A percentile compares a stretch with the other conserved stretches of the same genome.
phyloP scores from a whole-genome alignment of 495 filamentous ascomycete genomes.

The Trypethelium eluteriae region DNA sequence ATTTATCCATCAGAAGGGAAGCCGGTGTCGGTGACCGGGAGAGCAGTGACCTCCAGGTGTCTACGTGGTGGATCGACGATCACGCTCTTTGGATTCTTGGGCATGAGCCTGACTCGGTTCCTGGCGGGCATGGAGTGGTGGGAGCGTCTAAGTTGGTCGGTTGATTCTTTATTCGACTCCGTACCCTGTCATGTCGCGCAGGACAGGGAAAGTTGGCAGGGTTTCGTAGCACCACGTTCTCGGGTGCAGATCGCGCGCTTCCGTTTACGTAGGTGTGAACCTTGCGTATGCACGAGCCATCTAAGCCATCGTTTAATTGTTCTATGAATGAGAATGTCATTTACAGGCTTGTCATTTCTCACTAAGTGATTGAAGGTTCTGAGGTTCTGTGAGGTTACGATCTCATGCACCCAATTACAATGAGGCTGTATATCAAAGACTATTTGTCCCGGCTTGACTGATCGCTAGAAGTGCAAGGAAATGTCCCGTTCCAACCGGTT shows the following conservation, averaged over 20 bases:
- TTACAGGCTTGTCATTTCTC: background rate
- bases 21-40: too few species aligned
- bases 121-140: too few species aligned
- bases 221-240: background rate
- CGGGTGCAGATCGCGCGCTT: conserved; percentile 4
- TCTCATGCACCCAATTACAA: background rate
- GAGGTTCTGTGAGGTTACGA: background rate
- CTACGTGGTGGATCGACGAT: too few species aligned
- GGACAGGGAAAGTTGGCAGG: background rate
- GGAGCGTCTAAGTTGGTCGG: too few species aligned
- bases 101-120: too few species aligned
- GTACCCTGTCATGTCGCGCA: too few species aligned
- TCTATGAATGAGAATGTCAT: background rate
- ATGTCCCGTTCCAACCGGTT: background rate
- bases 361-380: background rate
- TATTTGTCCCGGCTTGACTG: background rate
- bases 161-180: too few species aligned
- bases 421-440: background rate
- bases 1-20: too few species aligned
- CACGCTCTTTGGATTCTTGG: too few species aligned
- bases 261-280: background rate
- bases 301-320: background rate
- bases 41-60: too few species aligned
- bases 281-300: background rate
- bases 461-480: background rate